phyloP scores from a whole-genome alignment of 805 yeast genomes.

The Yamadazyma insecticola region DNA sequence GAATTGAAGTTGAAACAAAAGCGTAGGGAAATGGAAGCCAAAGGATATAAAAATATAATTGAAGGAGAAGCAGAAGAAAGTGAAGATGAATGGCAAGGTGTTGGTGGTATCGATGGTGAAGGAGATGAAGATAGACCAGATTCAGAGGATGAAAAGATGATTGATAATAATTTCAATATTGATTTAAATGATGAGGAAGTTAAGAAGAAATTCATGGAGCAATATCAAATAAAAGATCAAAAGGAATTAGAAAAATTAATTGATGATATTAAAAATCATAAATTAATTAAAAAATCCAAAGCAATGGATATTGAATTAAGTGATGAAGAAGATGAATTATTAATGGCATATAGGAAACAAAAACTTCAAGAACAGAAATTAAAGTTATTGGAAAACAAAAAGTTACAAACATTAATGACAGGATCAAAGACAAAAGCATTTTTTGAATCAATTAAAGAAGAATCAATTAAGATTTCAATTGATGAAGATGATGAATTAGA shows the following conservation, averaged over 20 bases:
- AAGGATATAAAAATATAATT: conserved; percentile 55
- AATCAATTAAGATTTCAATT: no score
- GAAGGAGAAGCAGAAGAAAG: conserved; percentile 87
- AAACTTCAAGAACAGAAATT: conserved; percentile 44
- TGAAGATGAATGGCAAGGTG: conserved; percentile 82
- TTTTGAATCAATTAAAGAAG: conserved; percentile 58
- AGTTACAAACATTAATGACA: conserved; percentile 39
- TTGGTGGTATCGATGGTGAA: conserved; percentile 71
- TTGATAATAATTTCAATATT: conserved; percentile 62
- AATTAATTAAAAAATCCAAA: conserved; percentile 52
- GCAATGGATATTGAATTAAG: conserved; percentile 61
- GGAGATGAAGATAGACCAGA: conserved; percentile 46
- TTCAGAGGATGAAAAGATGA: conserved; percentile 74
- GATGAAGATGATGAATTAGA: conserved; percentile 15
- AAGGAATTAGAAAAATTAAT: conserved; percentile 60
- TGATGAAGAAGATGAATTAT: conserved; percentile 68
- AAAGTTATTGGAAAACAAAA: conserved; percentile 44
- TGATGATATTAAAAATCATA: conserved; percentile 70
- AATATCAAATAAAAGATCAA: conserved; percentile 58
- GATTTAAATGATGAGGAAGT: conserved; percentile 56
- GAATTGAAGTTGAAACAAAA: conserved; percentile 29
- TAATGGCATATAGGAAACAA: conserved; percentile 42
- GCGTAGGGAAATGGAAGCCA: conserved; percentile 51
- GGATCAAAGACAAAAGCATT: conserved; percentile 62
- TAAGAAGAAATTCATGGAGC: conserved; percentile 53